Evolutionary conservation across 1,284 basidiomycete genomes (phyloP).

Genomic region (Sporisorium reilianum): DNA sequence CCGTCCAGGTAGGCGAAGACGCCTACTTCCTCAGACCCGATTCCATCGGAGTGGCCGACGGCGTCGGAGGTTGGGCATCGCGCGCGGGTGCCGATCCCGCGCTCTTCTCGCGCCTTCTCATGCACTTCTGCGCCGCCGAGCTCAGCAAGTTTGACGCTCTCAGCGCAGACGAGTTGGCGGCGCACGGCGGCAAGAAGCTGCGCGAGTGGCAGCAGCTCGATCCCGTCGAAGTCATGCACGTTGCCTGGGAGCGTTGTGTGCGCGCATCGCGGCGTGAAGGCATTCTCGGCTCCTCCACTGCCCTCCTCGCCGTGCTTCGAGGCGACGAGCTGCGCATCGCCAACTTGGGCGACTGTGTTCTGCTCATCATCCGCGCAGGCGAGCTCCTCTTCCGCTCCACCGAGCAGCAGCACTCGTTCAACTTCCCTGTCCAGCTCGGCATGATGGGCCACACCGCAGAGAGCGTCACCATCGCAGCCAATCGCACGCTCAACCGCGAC

Average conservation of each 20-base stretch:
- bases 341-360: slow-evolving; percentile 87
- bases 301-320: slow-evolving; percentile 74
- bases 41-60: slow-evolving; percentile 87
- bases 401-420: slow-evolving; percentile 97
- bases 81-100: slow-evolving; percentile 75
- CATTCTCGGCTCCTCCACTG: slow-evolving; percentile 74
- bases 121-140: slow-evolving; percentile 82
- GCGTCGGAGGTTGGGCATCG: slow-evolving; percentile 86
- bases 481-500: slow-evolving; percentile 51
- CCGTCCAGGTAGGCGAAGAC: slow-evolving; percentile 85
- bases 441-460: slow-evolving; percentile 78
- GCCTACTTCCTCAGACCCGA: slow-evolving; percentile 84
- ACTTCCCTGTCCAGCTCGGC: slow-evolving; percentile 89
- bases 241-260: slow-evolving; percentile 73
- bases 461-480: slow-evolving; percentile 72
- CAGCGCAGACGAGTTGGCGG: slow-evolving; percentile 36
- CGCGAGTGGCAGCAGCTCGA: slow-evolving; percentile 64
- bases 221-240: slow-evolving; percentile 75
- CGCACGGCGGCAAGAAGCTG: slow-evolving; percentile 53
- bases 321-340: slow-evolving; percentile 87
- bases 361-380: slow-evolving; percentile 83
- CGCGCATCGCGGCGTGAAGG: slow-evolving; percentile 71
- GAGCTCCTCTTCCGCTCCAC: slow-evolving; percentile 86
- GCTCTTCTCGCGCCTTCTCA: slow-evolving; percentile 83
- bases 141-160: slow-evolving; percentile 61